Percentiles rank a stretch among this genome's conserved stretches.
Conservation (phyloP, 805 yeast genomes). For the Metschnikowia kunwiensis region DNA sequence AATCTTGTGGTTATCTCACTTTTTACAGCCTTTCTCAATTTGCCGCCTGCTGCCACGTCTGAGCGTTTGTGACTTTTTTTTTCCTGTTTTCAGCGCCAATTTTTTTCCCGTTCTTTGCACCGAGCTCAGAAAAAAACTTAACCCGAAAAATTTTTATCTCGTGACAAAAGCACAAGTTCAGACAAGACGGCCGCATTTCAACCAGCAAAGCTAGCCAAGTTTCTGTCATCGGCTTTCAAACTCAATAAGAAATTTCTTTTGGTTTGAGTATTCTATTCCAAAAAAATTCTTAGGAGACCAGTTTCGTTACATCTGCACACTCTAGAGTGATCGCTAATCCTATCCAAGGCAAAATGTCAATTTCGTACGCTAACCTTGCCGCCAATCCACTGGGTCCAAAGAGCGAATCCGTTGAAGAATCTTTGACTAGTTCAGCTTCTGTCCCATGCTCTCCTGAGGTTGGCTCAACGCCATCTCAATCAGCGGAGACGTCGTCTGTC, state of each 20-base stretch:
- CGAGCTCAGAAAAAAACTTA: conserved; percentile 6
- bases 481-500: conserved; percentile 3
- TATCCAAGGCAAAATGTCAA: conserved; percentile 17
- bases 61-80: conserved; percentile 12
- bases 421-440: conserved; percentile 9
- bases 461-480: conserved; percentile 2
- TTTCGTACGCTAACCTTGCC: conserved; percentile 43
- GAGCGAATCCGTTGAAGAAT: conserved; percentile 13
- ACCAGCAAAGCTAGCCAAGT: conserved; percentile 2
- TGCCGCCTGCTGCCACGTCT: conserved; percentile 3
- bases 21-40: conserved; percentile 5
- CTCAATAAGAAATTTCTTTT: not conserved
- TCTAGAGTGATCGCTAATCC: not conserved
- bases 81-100: conserved; percentile 1
- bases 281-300: not conserved
- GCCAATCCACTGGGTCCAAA: conserved; percentile 29
- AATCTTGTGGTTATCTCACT: not conserved
- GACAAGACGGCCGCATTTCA: conserved; percentile 3
- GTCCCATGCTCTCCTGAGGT: conserved; percentile 7
- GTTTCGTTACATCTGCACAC: conserved; percentile 4
- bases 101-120: conserved; percentile 11
- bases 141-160: conserved; percentile 11
- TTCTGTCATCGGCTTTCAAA: not conserved
- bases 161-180: conserved; percentile 10
- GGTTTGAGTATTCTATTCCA: conserved; percentile 1